Percentiles rank a stretch among this genome's conserved stretches.
phyloP scores from a whole-genome alignment of 495 filamentous ascomycete species.

The Penicillium malachiteum region DNA sequence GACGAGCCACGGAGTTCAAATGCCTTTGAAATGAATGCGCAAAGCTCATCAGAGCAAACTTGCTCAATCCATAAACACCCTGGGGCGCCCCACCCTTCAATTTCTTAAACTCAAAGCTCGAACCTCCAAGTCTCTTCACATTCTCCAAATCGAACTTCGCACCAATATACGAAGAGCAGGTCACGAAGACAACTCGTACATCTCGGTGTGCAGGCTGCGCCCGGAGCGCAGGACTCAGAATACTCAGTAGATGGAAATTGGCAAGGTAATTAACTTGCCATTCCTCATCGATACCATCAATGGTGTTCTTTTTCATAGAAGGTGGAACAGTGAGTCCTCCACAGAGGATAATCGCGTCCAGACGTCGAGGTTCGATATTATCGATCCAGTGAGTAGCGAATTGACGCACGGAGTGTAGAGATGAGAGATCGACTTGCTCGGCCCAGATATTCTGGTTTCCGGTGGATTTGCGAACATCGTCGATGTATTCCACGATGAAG shows the following conservation, averaged over 20 bases:
- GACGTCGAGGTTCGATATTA: slow-evolving; percentile 83
- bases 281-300: slow-evolving; percentile 79
- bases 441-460: slow-evolving; percentile 90
- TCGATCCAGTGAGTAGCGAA: slow-evolving; percentile 99
- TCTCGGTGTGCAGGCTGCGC: slow-evolving; percentile 93
- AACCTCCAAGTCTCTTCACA: slow-evolving; percentile 24
- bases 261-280: slow-evolving; percentile 96
- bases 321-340: slow-evolving; percentile 67
- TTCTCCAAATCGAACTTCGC: slow-evolving; percentile 59
- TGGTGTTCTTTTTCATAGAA: slow-evolving; percentile 51
- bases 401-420: slow-evolving; percentile 79
- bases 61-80: slow-evolving; percentile 74
- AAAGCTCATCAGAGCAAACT: slow-evolving; percentile 86
- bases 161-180: slow-evolving; percentile 81
- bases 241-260: slow-evolving; percentile 91
- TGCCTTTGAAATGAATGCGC: slow-evolving; percentile 87
- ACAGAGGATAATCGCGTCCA: slow-evolving; percentile 91
- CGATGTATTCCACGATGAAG: slow-evolving; percentile 89
- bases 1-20: slow-evolving; percentile 73
- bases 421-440: slow-evolving; percentile 87
- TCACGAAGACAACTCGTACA: slow-evolving; percentile 81
- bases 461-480: slow-evolving; percentile 77
- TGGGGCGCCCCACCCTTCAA: slow-evolving; percentile 19
- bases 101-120: slow-evolving; percentile 27
- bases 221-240: slow-evolving; percentile 81